phyloP scores from a whole-genome alignment of 2,329 filamentous ascomycete genomes.

The Alternaria rosae region DNA sequence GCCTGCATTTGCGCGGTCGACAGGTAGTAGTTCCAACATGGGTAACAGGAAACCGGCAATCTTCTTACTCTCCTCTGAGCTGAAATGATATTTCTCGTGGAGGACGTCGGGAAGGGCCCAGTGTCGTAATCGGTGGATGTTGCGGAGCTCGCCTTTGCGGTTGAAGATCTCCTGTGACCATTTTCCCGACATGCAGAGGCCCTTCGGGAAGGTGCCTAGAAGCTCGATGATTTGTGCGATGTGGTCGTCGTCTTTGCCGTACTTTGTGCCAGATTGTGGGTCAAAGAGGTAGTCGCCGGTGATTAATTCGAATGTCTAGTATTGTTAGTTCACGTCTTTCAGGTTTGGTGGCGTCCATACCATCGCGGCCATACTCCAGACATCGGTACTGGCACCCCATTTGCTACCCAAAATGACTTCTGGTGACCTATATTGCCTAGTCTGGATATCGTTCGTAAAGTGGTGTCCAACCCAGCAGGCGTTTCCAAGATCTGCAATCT shows the following conservation, averaged over 20 bases:
- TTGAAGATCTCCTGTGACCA: conserved; percentile 99
- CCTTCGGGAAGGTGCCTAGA: conserved; percentile 90
- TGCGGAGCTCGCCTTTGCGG: conserved; percentile 92
- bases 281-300: conserved; percentile 99
- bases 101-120: conserved; percentile 95
- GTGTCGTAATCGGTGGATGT: conserved; percentile 94
- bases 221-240: conserved; percentile 99
- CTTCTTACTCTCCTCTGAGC: conserved; percentile 77
- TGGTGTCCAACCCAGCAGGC: conserved; percentile 99
- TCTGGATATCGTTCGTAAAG: conserved; percentile 99
- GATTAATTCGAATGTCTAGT: conserved; percentile 94
- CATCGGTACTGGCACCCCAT: conserved; percentile 99
- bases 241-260: conserved; percentile 99
- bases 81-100: conserved; percentile 96
- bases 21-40: conserved; percentile 89
- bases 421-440: conserved; percentile 93
- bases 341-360: conserved; percentile 60
- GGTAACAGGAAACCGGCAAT: conserved; percentile 85
- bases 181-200: conserved; percentile 88
- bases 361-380: conserved; percentile 99
- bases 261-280: conserved; percentile 97
- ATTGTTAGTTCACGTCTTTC: conserved; percentile 15
- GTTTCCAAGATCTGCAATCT: conserved; percentile 97
- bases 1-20: conserved; percentile 90
- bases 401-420: conserved; percentile 96